These are phyloP conservation scores for Verticillium dahliae DNA, from an alignment of 2,329 filamentous ascomycete genomes.

Conservation along the genomic window DNA sequence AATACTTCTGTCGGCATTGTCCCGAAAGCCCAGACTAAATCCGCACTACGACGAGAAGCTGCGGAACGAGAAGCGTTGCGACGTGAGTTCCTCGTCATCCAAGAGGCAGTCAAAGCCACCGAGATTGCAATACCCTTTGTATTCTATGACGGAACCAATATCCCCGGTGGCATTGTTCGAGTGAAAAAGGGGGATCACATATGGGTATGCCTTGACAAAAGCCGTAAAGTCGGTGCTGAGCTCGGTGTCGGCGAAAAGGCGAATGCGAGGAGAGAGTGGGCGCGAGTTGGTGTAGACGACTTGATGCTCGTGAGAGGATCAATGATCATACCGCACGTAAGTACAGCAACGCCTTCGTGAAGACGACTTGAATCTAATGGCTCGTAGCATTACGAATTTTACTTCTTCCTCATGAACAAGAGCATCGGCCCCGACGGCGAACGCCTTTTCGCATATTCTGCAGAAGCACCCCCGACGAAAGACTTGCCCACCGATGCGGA, in stretches of 20 bases:
- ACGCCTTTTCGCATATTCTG: conserved; percentile 69
- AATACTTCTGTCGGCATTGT: conserved; percentile 56
- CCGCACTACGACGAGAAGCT: conserved; percentile 72
- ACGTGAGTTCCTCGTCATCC: conserved; percentile 74
- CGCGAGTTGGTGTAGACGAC: conserved; percentile 88
- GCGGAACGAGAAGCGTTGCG: conserved; percentile 71
- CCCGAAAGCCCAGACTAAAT: conserved; percentile 65
- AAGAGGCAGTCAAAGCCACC: conserved; percentile 80
- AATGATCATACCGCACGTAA: conserved; percentile 88
- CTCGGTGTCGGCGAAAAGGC: conserved; percentile 64
- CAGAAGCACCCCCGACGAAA: conserved; percentile 32
- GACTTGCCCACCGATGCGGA: conserved; percentile 3
- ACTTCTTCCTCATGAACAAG: conserved; percentile 93
- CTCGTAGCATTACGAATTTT: conserved; percentile 86
- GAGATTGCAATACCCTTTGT: conserved; percentile 92
- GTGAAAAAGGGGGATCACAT: conserved; percentile 90
- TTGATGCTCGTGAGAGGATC: conserved; percentile 87
- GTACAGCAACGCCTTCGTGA: conserved; percentile 25
- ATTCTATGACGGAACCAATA: conserved; percentile 92
- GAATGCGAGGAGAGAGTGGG: conserved; percentile 76
- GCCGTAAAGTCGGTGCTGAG: conserved; percentile 82
- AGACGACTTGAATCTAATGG: conserved; percentile 11
- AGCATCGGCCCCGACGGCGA: conserved; percentile 65
- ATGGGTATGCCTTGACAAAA: conserved; percentile 90
- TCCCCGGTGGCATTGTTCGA: conserved; percentile 74